Conservation (phyloP, 257 asterid species). For the Jacaranda mimosifolia region DNA sequence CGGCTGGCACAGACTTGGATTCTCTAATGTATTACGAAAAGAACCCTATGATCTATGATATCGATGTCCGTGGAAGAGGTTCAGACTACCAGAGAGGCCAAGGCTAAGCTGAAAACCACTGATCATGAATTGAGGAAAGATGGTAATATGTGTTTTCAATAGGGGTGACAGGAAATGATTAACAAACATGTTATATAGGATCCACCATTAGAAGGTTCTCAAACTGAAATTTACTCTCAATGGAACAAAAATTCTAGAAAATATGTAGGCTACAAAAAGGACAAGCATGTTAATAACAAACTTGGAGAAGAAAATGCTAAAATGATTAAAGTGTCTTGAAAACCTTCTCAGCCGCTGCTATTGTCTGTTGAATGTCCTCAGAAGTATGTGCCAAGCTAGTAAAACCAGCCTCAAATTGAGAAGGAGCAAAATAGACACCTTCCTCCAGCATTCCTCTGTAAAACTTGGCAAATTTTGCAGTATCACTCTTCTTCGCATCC, state of each 20-base stretch:
- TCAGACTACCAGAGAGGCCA: neutral
- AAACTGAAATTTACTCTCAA: conserved; percentile 34
- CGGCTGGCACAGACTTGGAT: neutral
- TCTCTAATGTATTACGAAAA: neutral
- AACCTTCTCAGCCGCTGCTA: conserved; percentile 91
- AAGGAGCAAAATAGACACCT: conserved; percentile 95
- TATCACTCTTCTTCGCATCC: conserved; percentile 95
- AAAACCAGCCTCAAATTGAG: conserved; percentile 98
- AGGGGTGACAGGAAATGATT: neutral
- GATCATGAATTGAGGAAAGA: neutral
- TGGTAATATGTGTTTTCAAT: neutral
- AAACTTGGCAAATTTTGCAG: conserved; percentile 80
- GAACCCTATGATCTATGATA: neutral
- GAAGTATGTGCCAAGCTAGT: conserved; percentile 85
- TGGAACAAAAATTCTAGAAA: conserved; percentile 34
- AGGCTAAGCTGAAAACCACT: neutral
- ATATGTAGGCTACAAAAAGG: conserved; percentile 35
- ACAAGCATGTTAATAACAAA: conserved; percentile 36
- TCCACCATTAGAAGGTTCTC: conserved; percentile 31
- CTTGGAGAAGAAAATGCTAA: neutral
- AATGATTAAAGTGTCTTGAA: conserved; percentile 55
- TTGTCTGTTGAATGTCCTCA: conserved; percentile 80
- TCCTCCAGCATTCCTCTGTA: conserved; percentile 90
- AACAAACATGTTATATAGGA: conserved; percentile 28
- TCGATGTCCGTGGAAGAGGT: neutral